Evolutionary conservation across 202 grass and related monocot species (phyloP), one percentile per base, ranked within the genome.

Genomic region (Eragrostis tef): DNA sequence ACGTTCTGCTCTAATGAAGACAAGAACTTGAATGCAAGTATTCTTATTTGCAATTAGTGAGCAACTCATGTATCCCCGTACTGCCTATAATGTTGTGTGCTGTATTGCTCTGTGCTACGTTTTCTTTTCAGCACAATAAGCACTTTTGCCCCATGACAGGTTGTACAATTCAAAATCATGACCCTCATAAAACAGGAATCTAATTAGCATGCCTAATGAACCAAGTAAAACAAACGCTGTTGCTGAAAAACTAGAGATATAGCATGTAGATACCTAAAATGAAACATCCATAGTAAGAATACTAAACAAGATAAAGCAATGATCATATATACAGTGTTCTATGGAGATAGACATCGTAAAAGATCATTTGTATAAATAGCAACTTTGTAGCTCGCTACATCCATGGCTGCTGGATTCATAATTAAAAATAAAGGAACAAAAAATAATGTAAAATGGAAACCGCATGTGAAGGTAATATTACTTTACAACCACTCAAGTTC

Each of bases 401-500:
- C 53, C 42, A 27, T 21, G 64, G 41, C 65, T 12, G 36, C 16
- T 1, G 2, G 22, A 17, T 84, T 80, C 24, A 66, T 64, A 21
- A 34, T 64, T 43, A 15, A 61, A 2, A 61, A 49, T 6, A 48
- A 34, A 4, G 29, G 36, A 70, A 61, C 8, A 27, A 64, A 82
- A 53, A 50, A 75, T 36, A 69, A 2, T 11, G 13, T 50, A 13
- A 59, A 64, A 8, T 79, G 17, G 56, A 64, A 63, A 46, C 51
- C 3, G 27, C n/a, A 78, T 19, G 11, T 0, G 16, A 64, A 11
- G 16, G 10, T 80, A 21, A 71, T 65, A 58, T 59, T 88, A 98
- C 94, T 90, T 94, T 98, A 86, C 92, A 98, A 71, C 94, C 94
- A 83, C 94, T 98, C 86, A 98, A 77, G 74, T 93, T 98, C 50